Base-by-base conservation (phyloP, 2,329 filamentous ascomycete genomes). In the Arachnopeziza araneosa region DNA sequence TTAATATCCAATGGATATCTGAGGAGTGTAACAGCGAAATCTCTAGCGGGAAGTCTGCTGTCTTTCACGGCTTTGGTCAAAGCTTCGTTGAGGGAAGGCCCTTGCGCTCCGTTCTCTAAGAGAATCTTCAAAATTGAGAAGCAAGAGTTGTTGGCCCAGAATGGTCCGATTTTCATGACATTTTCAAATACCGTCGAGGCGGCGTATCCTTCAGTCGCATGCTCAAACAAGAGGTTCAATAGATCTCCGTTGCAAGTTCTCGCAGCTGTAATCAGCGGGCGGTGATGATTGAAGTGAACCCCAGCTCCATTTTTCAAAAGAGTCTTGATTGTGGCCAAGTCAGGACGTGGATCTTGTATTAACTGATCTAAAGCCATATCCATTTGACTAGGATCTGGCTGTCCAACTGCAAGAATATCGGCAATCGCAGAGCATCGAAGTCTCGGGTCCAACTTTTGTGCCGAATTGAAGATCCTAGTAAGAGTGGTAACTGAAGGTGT, bases 21-120 rank as follows among this genome's bases (percentile, higher is more conserved):
- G n/a, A 67, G 57, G 21, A 87, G 24, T 2, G 67, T 10, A 84
- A 76, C 26, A 71, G 73, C 32, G 86, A 75, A 17, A 85, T 70
- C 6, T 75, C 74, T 26, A 77, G 74, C 1, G 51, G 19, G 56
- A 3, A 57, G 57, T 19, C 62, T 57, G 24, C 54, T 57, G 17
- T 44, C 36, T 19, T 14, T 44, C 14, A 64, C 60, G 14, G 63
- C 61, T 54, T 56, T 62, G n/a, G 64, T 59, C 19, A 67, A 58
- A 30, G 62, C 66, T 17, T 61, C 60, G 54, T 67, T 52, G 12
- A 66, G 64, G 4, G 58, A 24, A 17, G 56, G 36, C n/a, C 66
- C 66, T 60, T 60, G 51, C 54, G 63, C 63, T 9, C 66, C 66
- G 52, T 62, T 54, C 17, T 63, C 56, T 17, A 67, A 44, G 2